A percentile compares a stretch with the other conserved stretches of the same genome.
Conservation (phyloP, 108 stramenopile species). For the Nannochloropsis salina region DNA sequence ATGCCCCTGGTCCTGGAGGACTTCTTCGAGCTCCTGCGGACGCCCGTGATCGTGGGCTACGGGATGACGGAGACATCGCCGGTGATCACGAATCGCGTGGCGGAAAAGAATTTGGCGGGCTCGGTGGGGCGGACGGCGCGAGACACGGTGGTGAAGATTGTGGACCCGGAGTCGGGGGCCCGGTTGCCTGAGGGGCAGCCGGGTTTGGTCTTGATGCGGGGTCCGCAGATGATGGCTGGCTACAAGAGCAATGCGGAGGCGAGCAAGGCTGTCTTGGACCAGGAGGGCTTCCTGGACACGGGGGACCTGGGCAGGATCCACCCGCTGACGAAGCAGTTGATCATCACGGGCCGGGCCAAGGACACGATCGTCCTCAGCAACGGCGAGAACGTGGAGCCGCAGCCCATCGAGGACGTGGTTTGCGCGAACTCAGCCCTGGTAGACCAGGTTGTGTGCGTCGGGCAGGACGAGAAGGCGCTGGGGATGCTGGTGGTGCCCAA, state of each 20-base stretch:
- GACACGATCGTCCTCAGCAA: constrained; percentile 84
- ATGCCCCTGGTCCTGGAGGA: constrained; percentile 72
- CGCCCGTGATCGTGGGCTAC: constrained; percentile 72
- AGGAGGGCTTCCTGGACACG: constrained; percentile 79
- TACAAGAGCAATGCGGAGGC: constrained; percentile 80
- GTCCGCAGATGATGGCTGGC: constrained; percentile 81
- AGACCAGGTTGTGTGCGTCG: constrained; percentile 87
- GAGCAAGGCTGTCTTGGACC: constrained; percentile 65
- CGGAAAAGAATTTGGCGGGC: constrained; percentile 68
- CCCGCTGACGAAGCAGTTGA: constrained; percentile 74
- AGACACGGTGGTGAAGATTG: constrained; percentile 73
- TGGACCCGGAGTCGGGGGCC: constrained; percentile 54
- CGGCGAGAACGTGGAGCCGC: constrained; percentile 75
- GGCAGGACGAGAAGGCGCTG: constrained; percentile 75
- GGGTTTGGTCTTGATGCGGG: constrained; percentile 65
- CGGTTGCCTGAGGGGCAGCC: neutral
- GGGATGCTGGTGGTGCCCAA: constrained; percentile 71
- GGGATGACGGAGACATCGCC: constrained; percentile 83
- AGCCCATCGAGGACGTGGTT: constrained; percentile 54
- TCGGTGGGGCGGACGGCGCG: constrained; percentile 65
- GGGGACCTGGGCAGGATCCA: constrained; percentile 80
- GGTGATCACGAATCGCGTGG: constrained; percentile 63
- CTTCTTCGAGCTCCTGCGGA: neutral
- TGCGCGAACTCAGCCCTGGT: constrained; percentile 60
- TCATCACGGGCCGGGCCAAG: constrained; percentile 77